Evolutionary conservation across 257 asterid species (phyloP).

Genomic region (Orobanche coerulescens): DNA sequence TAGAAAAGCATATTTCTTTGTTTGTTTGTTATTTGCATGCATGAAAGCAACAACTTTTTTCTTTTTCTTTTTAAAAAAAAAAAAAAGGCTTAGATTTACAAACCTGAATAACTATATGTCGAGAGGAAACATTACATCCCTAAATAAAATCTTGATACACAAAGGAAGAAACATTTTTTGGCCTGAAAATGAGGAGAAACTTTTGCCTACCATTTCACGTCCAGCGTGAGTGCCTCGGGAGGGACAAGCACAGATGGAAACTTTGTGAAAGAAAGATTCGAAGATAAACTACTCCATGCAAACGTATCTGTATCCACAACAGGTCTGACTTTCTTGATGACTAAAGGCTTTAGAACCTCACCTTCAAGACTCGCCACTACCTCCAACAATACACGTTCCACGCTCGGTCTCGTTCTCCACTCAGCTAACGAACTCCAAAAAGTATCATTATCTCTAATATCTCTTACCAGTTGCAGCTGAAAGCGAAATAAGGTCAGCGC

Average conservation of each 20-base stretch:
- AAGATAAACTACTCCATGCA: slow-evolving; percentile 60
- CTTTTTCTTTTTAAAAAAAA: no score
- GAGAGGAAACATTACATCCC: slow-evolving; percentile 15
- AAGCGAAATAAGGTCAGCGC: slow-evolving; percentile 54
- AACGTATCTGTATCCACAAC: slow-evolving; percentile 42
- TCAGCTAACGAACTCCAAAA: slow-evolving; percentile 61
- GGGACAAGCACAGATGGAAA: slow-evolving; percentile 60
- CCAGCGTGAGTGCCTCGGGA: slow-evolving; percentile 73
- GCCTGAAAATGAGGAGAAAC: not conserved
- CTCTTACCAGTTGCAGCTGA: slow-evolving; percentile 59
- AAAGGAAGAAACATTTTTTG: not conserved
- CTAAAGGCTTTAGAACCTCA: slow-evolving; percentile 45
- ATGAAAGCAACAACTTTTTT: no score
- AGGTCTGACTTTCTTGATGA: slow-evolving; percentile 48
- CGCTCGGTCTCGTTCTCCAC: slow-evolving; percentile 74
- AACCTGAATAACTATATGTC: not conserved
- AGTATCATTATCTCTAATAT: slow-evolving; percentile 44
- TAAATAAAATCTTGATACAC: slow-evolving; percentile 15
- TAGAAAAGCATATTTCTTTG: no score
- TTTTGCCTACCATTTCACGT: slow-evolving; percentile 62
- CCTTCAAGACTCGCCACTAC: slow-evolving; percentile 56
- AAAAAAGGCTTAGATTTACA: slow-evolving; percentile 11
- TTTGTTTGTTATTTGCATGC: no score
- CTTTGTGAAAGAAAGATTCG: slow-evolving; percentile 71
- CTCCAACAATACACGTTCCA: slow-evolving; percentile 55